Base-by-base conservation (phyloP, 177 flowering plant genomes). In the Vitis hybrid region DNA sequence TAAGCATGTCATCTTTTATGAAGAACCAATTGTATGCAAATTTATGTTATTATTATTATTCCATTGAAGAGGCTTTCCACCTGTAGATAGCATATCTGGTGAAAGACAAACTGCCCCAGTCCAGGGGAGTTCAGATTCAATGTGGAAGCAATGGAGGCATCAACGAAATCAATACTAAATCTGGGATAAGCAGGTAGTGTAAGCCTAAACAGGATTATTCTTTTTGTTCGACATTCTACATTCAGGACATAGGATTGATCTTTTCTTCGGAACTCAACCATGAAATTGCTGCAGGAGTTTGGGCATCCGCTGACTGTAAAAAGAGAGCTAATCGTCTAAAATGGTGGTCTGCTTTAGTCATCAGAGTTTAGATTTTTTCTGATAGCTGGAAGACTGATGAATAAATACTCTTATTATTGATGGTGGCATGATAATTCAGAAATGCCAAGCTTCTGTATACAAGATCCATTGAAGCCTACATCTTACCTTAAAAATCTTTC, bases 231-330 rank as follows among this genome's bases (percentile, higher is more conserved):
- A 39, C 45, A 39, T 39, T 39, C 45, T 39, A 39, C 45, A 39
- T 39, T 39, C 9, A 39, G 1, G 45, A 5, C 45, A 39, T 39
- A 39, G 45, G 45, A 39, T 39, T 5, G 45, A 39, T 6, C 56
- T n/a, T 45, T 52, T 39, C 11, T 1, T 59, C 10, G 2, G 3
- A 18, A 29, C 2, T 13, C 16, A 58, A 18, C 51, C 29, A 16
- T 65, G 7, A 49, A 49, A 58, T 62, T 70, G 22, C 39, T 19
- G 21, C 73, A 78, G 86, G 82, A 75, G 71, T 53, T 52, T 73
- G 73, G 81, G 82, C 18, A 75, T 83, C 56, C 79, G 77, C 19
- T 83, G 71, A 80, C 60, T 45, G 63, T 51, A 33, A 13, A 62
- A 49, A 39, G 1, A 66, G 18, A 50, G 10, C 64, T 62, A 39